Conservation (phyloP, 352 stramenopile species). For the Phytopythium montanum region DNA sequence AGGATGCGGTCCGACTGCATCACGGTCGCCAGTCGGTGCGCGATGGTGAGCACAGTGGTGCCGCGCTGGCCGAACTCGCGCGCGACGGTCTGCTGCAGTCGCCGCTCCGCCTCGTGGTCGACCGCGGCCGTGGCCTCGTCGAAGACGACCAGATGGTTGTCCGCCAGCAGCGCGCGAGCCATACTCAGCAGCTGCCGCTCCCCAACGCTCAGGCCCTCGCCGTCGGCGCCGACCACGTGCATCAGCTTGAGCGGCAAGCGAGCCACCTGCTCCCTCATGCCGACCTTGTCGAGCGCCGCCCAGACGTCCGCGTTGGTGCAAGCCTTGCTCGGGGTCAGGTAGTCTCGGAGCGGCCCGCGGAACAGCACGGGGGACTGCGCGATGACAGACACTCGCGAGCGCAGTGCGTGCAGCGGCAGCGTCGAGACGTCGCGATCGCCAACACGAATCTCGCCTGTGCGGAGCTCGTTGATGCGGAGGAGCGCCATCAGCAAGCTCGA, state of each 20-base stretch:
- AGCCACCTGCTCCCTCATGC: slow-evolving; percentile 39
- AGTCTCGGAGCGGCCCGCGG: slow-evolving; percentile 66
- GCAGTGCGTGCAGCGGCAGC: slow-evolving; percentile 15
- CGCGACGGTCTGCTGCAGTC: slow-evolving; percentile 48
- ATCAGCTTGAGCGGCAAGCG: slow-evolving; percentile 9
- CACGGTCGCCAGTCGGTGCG: slow-evolving; percentile 88
- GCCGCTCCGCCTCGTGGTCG: slow-evolving; percentile 12
- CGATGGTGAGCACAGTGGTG: slow-evolving; percentile 90
- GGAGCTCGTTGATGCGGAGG: slow-evolving; percentile 74
- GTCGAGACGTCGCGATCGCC: slow-evolving; percentile 18
- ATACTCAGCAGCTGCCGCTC: slow-evolving; percentile 92
- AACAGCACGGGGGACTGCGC: slow-evolving; percentile 81
- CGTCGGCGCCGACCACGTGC: slow-evolving; percentile 27
- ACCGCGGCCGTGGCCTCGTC: slow-evolving; percentile 16
- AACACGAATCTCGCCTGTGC: slow-evolving; percentile 17
- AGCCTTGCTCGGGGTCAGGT: slow-evolving; percentile 79
- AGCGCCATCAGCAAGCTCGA: slow-evolving; percentile 61
- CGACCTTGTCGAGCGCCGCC: slow-evolving; percentile 40
- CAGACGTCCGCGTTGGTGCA: slow-evolving; percentile 64
- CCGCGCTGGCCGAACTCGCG: slow-evolving; percentile 63
- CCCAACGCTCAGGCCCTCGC: slow-evolving; percentile 91
- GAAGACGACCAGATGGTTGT: slow-evolving; percentile 34
- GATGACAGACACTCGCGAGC: slow-evolving; percentile 19
- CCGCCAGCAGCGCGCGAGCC: slow-evolving; percentile 21
- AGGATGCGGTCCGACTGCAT: slow-evolving; percentile 86